Conservation (phyloP, 176 grass and related monocot genomes). For the Triticum timopheevii region DNA sequence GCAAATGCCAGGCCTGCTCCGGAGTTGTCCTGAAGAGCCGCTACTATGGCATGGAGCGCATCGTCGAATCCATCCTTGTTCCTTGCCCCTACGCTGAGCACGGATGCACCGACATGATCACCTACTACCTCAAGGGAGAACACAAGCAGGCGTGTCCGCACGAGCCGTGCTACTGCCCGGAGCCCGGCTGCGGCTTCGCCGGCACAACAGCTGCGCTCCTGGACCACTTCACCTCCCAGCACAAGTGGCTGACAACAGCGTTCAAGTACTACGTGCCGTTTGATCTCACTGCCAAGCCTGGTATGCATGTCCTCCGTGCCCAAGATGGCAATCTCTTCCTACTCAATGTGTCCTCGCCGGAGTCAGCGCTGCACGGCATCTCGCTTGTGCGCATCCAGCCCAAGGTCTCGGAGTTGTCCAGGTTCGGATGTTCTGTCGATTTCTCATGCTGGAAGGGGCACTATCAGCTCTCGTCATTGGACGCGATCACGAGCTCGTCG, state of each 20-base stretch:
- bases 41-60: background rate
- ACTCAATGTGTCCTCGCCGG: background rate
- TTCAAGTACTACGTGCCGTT: constrained; percentile 19
- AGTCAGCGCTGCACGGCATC: background rate
- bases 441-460: no score
- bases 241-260: background rate
- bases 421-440: no score
- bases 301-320: background rate
- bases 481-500: no score
- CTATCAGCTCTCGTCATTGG: no score
- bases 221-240: constrained; percentile 3
- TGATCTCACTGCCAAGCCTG: background rate
- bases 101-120: background rate
- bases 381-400: constrained; percentile 17
- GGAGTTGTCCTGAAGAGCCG: background rate
- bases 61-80: constrained; percentile 19
- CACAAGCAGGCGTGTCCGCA: background rate
- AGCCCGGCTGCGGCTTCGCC: background rate
- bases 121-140: background rate
- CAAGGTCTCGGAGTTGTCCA: no score
- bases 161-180: constrained; percentile 23
- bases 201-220: background rate
- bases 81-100: background rate
- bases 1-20: background rate
- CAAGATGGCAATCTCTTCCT: background rate